Base-by-base conservation (phyloP, 768 basidiomycete genomes). In the Lentinula sp. region DNA sequence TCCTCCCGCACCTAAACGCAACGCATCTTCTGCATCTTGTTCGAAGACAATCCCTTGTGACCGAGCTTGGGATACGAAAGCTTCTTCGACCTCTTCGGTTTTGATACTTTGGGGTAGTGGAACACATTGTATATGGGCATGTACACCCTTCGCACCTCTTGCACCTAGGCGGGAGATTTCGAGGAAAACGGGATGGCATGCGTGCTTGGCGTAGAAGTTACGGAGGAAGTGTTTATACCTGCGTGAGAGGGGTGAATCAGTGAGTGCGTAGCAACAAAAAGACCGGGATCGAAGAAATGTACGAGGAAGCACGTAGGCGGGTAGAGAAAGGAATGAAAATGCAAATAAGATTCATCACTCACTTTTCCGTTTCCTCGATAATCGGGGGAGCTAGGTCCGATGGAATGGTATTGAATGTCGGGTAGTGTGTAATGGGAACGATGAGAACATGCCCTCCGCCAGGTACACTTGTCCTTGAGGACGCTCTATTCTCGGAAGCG, bases 401-500 rank as follows among this genome's bases (percentile, higher is more conserved):
- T 0, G 95, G 92, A 46, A 98, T 88, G 6, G 91, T 85, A 23
- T 83, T 81, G 57, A 89, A 87, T 0, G 96, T 97, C 6, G 92
- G 92, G 68, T 92, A 93, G 73, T 99, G 97, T 0, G 91, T 86
- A 68, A 99, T 93, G 13, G 93, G 93, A 32, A 98, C 88, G 60
- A 98, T 90, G 42, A 99, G 82, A 41, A 96, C 88, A 70, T 99
- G 97, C 0, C 97, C 97, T 20, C 97, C 97, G 18, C 97, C 97
- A 1, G 97, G 97, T 20, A 98, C 88, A 64, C 73, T 13, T 9
- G 7, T 39, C 13, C 37, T 68, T 12, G 73, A 61, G 7, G 68
- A 66, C n/a, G 70, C 67, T 43, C 64, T 72, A 66, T 77, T 74
- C 43, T 79, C 76, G 16, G 32, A 7, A 13, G 76, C 73, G 2